phyloP scores from a whole-genome alignment of 768 basidiomycete genomes.

The Tricholoma matsutake region DNA sequence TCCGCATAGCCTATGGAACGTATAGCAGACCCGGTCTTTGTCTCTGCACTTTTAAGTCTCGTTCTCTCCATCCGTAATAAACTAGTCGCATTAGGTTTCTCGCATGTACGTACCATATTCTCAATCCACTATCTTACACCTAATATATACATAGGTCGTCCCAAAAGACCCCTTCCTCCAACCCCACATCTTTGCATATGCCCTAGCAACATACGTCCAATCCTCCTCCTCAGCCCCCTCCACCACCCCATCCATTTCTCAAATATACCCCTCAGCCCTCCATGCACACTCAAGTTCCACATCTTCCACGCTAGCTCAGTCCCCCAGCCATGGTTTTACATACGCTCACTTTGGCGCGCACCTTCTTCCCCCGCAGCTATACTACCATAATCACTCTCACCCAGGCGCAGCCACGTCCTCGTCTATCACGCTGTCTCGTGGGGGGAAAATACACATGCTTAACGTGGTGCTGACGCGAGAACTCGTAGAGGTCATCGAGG shows the following conservation, averaged over 20 bases:
- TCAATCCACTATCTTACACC: not conserved
- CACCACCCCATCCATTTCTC: constrained; percentile 14
- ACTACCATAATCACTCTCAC: constrained; percentile 9
- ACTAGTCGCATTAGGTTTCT: constrained; percentile 53
- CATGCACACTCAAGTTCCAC: constrained; percentile 7
- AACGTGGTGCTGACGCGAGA: constrained; percentile 38
- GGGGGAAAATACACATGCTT: constrained; percentile 12
- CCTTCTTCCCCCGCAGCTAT: constrained; percentile 6
- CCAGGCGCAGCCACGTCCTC: constrained; percentile 4
- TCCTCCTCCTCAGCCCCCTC: constrained; percentile 9
- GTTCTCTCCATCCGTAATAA: constrained; percentile 69
- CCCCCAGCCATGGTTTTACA: constrained; percentile 2
- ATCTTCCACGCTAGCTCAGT: constrained; percentile 13
- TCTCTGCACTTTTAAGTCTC: constrained; percentile 68
- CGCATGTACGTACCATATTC: constrained; percentile 27
- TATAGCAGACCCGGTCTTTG: constrained; percentile 67
- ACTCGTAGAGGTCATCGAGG: constrained; percentile 44
- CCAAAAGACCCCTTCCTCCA: constrained; percentile 82
- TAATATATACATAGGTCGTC: constrained; percentile 26
- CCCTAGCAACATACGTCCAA: constrained; percentile 39
- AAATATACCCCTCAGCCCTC: constrained; percentile 8
- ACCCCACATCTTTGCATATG: constrained; percentile 52
- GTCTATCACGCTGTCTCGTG: constrained; percentile 2
- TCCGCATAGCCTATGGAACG: constrained; percentile 59
- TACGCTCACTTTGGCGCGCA: not conserved